Percentiles rank a stretch among this genome's conserved stretches.
Conservation (phyloP, 352 stramenopile genomes). For the Globisporangium ultimum region DNA sequence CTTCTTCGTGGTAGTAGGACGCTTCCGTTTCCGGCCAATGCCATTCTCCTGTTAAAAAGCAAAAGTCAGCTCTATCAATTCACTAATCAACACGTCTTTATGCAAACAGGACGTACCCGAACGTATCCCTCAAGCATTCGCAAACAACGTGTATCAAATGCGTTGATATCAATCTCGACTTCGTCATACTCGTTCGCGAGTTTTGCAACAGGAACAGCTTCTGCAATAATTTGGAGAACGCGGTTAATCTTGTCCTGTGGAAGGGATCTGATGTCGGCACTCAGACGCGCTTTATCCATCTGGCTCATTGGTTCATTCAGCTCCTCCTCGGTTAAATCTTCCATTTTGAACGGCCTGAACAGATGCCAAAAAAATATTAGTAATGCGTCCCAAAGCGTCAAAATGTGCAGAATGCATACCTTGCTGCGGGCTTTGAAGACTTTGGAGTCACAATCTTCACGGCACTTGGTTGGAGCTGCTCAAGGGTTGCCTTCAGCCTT, state of each 20-base stretch:
- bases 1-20: conserved; percentile 41
- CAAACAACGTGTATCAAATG: conserved; percentile 83
- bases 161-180: conserved; percentile 89
- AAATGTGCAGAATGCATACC: conserved; percentile 26
- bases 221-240: conserved; percentile 86
- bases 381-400: background rate
- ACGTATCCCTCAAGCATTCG: conserved; percentile 89
- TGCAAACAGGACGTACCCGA: conserved; percentile 56
- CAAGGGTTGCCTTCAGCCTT: conserved; percentile 80
- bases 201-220: conserved; percentile 81
- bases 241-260: conserved; percentile 87
- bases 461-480: conserved; percentile 67
- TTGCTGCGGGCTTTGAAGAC: conserved; percentile 46
- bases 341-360: conserved; percentile 82
- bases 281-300: conserved; percentile 78
- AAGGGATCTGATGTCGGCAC: conserved; percentile 75
- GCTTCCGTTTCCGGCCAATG: conserved; percentile 85
- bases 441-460: conserved; percentile 40
- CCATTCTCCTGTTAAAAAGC: conserved; percentile 67
- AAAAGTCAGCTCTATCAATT: conserved; percentile 5
- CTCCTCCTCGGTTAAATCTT: conserved; percentile 86
- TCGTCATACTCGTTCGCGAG: conserved; percentile 82
- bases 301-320: conserved; percentile 85
- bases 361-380: conserved; percentile 11
- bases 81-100: conserved; percentile 17